phyloP scores from a whole-genome alignment of 169 alveolate genomes.

The Besnoitia besnoiti region DNA sequence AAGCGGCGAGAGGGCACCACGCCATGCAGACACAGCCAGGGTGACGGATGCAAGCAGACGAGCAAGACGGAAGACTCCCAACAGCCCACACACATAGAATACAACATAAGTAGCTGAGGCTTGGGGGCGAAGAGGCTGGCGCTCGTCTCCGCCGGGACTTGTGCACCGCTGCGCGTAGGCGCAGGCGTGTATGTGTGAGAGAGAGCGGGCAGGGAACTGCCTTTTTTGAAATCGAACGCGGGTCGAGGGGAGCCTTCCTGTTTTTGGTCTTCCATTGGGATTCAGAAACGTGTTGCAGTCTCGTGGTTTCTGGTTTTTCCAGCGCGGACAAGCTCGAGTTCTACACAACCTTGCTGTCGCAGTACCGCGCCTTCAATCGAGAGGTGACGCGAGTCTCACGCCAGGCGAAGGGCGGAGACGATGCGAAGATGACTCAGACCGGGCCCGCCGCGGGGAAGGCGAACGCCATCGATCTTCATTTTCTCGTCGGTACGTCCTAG shows the following conservation, averaged over 20 bases:
- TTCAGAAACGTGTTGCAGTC: background rate
- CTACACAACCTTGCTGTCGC: background rate
- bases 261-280: background rate
- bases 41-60: no score
- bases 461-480: background rate
- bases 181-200: no score
- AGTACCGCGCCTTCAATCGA: background rate
- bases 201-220: no score
- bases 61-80: no score
- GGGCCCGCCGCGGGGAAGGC: background rate
- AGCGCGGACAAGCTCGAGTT: background rate
- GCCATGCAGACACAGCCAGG: no score
- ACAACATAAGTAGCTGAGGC: no score
- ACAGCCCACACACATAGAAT: background rate
- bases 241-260: no score
- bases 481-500: conserved; percentile 5
- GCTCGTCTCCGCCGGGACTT: no score
- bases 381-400: background rate
- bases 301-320: background rate
- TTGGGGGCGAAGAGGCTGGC: no score
- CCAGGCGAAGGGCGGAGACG: background rate
- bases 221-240: no score
- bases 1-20: no score
- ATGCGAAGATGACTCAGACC: background rate
- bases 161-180: no score